phyloP scores from a whole-genome alignment of 129 eudicot genomes.

The Centrapalus pauciflorus region DNA sequence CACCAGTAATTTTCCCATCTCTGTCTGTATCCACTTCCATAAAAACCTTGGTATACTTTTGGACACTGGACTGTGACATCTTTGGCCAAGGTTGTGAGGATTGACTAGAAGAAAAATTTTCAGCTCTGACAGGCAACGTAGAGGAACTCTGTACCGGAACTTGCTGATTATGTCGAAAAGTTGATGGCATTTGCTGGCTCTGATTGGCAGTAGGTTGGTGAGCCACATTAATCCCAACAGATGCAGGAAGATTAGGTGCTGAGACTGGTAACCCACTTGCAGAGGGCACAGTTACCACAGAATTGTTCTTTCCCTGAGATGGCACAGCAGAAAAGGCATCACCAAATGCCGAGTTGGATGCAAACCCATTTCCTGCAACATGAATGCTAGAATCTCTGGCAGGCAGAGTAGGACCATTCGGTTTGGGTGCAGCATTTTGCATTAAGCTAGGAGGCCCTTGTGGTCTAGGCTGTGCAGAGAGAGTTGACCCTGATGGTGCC shows the following conservation, averaged over 20 bases:
- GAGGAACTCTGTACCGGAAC: slow-evolving; percentile 32
- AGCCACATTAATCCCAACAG: slow-evolving; percentile 20
- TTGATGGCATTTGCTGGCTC: slow-evolving; percentile 35
- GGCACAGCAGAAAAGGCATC: slow-evolving; percentile 53
- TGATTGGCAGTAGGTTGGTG: slow-evolving; percentile 45
- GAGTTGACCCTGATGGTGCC: slow-evolving; percentile 22
- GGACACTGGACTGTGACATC: slow-evolving; percentile 60
- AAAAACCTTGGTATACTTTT: slow-evolving; percentile 82
- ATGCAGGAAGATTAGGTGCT: too few relatives aligned
- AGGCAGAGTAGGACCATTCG: slow-evolving; percentile 23
- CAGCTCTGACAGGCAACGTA: slow-evolving; percentile 34
- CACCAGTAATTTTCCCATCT: slow-evolving; percentile 92
- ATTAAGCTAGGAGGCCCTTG: slow-evolving; percentile 25
- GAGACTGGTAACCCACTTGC: too few relatives aligned
- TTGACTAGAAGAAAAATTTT: slow-evolving; percentile 32
- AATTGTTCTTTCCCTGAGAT: slow-evolving; percentile 36
- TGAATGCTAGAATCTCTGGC: slow-evolving; percentile 23
- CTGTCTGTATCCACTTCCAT: slow-evolving; percentile 83
- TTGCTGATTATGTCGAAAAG: slow-evolving; percentile 42
- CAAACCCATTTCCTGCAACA: slow-evolving; percentile 55
- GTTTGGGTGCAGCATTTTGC: slow-evolving; percentile 39
- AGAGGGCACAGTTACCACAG: slow-evolving; percentile 24
- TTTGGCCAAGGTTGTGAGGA: slow-evolving; percentile 70
- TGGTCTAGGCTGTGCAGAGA: slow-evolving; percentile 33
- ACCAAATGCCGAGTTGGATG: slow-evolving; percentile 49